These are phyloP conservation scores for Phoma sp. DNA, from an alignment of 2,329 filamentous ascomycete species.

Conservation along the genomic window DNA sequence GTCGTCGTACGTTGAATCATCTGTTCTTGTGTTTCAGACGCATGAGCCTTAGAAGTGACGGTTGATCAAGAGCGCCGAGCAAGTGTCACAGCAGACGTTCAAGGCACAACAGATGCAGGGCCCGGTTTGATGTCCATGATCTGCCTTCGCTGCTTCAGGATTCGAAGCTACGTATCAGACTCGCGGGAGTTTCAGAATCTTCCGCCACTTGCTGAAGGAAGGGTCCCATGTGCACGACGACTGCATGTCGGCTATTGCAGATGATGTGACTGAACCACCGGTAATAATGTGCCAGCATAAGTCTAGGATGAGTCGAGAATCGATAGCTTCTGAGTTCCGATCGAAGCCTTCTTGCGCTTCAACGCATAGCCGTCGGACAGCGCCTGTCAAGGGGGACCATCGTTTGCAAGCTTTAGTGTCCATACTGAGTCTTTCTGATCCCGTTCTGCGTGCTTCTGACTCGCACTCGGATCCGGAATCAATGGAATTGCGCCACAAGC, in stretches of 20 bases:
- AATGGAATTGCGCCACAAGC: slow-evolving; percentile 1
- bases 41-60: background rate
- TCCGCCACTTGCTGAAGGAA: slow-evolving; percentile 30
- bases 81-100: background rate
- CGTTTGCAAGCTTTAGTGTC: slow-evolving; percentile 2
- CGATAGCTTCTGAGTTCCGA: slow-evolving; percentile 1
- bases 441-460: slow-evolving; percentile 16
- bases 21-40: slow-evolving; percentile 6
- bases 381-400: slow-evolving; percentile 2
- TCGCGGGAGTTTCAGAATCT: slow-evolving; percentile 45
- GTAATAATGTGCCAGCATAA: slow-evolving; percentile 17
- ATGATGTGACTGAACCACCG: slow-evolving; percentile 25
- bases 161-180: slow-evolving; percentile 40
- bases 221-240: slow-evolving; percentile 19
- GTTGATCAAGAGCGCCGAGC: slow-evolving; percentile 5
- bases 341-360: slow-evolving; percentile 12
- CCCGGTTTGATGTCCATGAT: slow-evolving; percentile 42
- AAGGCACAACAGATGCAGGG: slow-evolving; percentile 1
- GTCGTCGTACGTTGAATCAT: background rate
- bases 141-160: slow-evolving; percentile 44
- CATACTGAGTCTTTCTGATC: slow-evolving; percentile 19
- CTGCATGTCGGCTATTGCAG: slow-evolving; percentile 17
- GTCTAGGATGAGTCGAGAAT: slow-evolving; percentile 15
- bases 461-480: slow-evolving; percentile 1
- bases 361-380: slow-evolving; percentile 4